Evolutionary conservation across 106 monocot species (phyloP).

Genomic region (Cymbidium sinense): DNA sequence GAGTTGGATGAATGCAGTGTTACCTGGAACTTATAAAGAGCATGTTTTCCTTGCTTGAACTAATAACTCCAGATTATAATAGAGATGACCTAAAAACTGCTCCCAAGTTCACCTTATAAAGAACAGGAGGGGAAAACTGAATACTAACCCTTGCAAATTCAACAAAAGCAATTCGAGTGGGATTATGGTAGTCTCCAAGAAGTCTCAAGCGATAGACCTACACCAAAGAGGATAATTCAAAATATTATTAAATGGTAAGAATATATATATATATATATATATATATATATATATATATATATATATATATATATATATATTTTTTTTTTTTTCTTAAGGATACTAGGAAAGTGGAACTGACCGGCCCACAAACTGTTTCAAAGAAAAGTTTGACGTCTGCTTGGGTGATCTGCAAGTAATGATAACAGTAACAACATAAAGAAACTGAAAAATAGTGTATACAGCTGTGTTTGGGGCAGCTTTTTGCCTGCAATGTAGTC

Average conservation of each 20-base stretch:
- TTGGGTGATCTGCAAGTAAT: conserved; percentile 30
- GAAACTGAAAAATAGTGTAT: neutral
- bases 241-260: neutral
- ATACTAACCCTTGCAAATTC: conserved; percentile 34
- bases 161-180: conserved; percentile 53
- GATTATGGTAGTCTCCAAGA: conserved; percentile 42
- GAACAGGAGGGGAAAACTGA: neutral
- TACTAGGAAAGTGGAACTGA: conserved; percentile 7
- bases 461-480: too few relatives aligned
- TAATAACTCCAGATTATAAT: neutral
- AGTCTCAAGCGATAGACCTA: conserved; percentile 30
- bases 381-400: conserved; percentile 44
- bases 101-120: neutral
- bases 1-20: too few relatives aligned
- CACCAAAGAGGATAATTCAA: neutral
- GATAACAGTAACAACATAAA: neutral
- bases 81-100: neutral
- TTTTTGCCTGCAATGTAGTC: too few relatives aligned
- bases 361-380: conserved; percentile 41
- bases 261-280: too few relatives aligned
- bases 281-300: too few relatives aligned
- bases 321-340: neutral
- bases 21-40: too few relatives aligned
- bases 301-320: too few relatives aligned
- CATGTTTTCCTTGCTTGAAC: too few relatives aligned